Evolutionary conservation across 225 moss, liverwort and hornwort genomes (phyloP).

Genomic region (Anthoceros angustus): DNA sequence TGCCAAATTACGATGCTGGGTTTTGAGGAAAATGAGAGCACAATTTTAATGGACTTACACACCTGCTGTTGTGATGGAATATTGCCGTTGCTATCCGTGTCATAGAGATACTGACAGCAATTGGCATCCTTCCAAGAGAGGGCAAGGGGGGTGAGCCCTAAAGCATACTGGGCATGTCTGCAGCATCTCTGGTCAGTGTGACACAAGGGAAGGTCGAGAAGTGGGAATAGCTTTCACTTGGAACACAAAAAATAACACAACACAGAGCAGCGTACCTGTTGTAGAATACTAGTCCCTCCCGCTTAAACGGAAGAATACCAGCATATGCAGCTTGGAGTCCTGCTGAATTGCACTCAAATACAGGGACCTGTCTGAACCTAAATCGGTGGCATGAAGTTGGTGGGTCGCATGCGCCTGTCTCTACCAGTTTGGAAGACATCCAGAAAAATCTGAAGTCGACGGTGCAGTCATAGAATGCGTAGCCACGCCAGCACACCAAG

Average conservation of each 20-base stretch:
- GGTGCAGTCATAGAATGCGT: conserved; percentile 90
- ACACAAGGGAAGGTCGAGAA: not conserved
- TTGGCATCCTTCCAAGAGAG: conserved; percentile 90
- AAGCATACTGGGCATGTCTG: conserved; percentile 81
- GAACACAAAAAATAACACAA: conserved; percentile 9
- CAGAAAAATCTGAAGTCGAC: conserved; percentile 90
- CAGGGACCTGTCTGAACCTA: conserved; percentile 69
- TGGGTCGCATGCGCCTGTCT: conserved; percentile 53
- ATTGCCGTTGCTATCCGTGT: conserved; percentile 84
- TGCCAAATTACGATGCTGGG: too few species aligned
- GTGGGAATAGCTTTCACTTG: not conserved
- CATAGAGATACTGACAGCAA: conserved; percentile 74
- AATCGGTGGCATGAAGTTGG: conserved; percentile 73
- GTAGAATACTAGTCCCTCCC: conserved; percentile 72
- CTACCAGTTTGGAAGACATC: conserved; percentile 87
- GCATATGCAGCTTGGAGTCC: conserved; percentile 69
- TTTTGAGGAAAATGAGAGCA: not conserved
- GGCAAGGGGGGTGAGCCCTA: conserved; percentile 79
- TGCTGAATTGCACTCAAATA: conserved; percentile 53
- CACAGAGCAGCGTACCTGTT: conserved; percentile 41
- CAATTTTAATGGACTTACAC: not conserved
- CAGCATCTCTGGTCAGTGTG: not conserved
- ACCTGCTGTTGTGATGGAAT: conserved; percentile 82
- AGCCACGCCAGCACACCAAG: conserved; percentile 99
- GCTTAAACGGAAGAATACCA: conserved; percentile 43